Evolutionary conservation across 345 rosid species (phyloP), one percentile per base, ranked within the genome.

Genomic region (Angophora floribunda): DNA sequence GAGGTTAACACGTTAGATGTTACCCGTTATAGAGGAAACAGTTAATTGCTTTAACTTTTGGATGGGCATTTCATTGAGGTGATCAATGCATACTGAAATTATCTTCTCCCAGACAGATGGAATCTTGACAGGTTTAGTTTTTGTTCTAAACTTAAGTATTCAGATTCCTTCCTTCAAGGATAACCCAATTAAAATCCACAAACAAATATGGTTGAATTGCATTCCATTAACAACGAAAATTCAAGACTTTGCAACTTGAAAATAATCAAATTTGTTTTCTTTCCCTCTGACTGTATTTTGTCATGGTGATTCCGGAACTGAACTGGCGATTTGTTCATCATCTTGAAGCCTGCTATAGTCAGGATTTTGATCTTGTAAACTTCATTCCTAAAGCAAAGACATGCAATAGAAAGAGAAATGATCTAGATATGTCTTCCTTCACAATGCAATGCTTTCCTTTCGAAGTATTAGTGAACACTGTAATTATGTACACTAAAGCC

Each of bases 51-150:
- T n/a, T n/a, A 63, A 13, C 9, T 13, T 52, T 63, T 61, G 30
- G 7, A 16, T 70, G 82, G 17, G 44, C 47, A 36, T 70, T 70
- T 7, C 79, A 70, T 36, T 70, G 82, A 36, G 80, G 45, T 70
- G 80, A 70, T 70, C 80, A 36, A 70, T 32, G 80, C 45, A 17
- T 32, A 67, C 13, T 67, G 16, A 70, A 36, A 36, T 70, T 36
- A 19, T 70, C 82, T 9, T 70, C 44, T 44, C 13, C 45, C 67
- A 61, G 89, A 88, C 30, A 50, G 88, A 49, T 57, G 89, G 89
- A 91, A 86, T 88, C 92, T 53, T 86, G 44, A 88, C 89, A 89
- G 86, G 87, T 86, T 36, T 70, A 26, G 47, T 70, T 70, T 36
- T 26, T 70, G 47, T 70, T 19, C 47, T 70, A 36, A 70, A 70